Evolutionary conservation across 2,329 filamentous ascomycete species (phyloP).

Genomic region (Aspergillus sergii): DNA sequence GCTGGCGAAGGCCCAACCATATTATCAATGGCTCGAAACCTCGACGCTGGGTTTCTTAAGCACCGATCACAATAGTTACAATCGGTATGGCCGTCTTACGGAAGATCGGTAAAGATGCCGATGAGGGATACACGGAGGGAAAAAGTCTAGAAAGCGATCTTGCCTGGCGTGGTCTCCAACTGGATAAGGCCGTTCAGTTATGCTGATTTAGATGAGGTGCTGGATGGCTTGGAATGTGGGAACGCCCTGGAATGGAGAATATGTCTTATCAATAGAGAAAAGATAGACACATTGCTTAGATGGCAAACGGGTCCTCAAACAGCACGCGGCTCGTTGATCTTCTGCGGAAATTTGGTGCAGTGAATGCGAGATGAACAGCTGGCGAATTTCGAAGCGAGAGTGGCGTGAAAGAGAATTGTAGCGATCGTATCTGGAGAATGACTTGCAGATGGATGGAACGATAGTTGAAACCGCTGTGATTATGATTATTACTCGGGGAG

Average conservation of each 20-base stretch:
- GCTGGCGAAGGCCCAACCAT: conserved; percentile 46
- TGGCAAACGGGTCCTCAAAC: conserved; percentile 1
- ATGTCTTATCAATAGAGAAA: conserved; percentile 14
- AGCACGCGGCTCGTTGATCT: conserved; percentile 1
- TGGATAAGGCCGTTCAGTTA: not conserved
- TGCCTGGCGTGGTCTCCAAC: not conserved
- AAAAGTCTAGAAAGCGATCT: not conserved
- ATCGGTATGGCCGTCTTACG: not conserved
- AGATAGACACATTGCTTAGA: conserved; percentile 17
- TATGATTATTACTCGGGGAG: conserved; percentile 1
- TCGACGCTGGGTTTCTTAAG: conserved; percentile 11
- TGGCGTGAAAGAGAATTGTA: conserved; percentile 5
- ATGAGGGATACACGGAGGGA: not conserved
- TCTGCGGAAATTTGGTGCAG: not conserved
- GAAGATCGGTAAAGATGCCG: not conserved
- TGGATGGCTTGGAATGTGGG: conserved; percentile 15
- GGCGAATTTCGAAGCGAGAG: conserved; percentile 11
- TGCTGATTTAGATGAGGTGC: not conserved
- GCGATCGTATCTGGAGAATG: not conserved
- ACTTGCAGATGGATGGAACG: not conserved
- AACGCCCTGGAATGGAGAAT: conserved; percentile 11
- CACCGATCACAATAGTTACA: not conserved
- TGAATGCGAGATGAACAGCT: conserved; percentile 4
- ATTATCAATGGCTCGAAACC: conserved; percentile 17
- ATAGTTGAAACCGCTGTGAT: not conserved